Percentiles rank a stretch among this genome's conserved stretches.
Conservation (phyloP, 2,329 filamentous ascomycete species). For the Zymoseptoria passerinii region DNA sequence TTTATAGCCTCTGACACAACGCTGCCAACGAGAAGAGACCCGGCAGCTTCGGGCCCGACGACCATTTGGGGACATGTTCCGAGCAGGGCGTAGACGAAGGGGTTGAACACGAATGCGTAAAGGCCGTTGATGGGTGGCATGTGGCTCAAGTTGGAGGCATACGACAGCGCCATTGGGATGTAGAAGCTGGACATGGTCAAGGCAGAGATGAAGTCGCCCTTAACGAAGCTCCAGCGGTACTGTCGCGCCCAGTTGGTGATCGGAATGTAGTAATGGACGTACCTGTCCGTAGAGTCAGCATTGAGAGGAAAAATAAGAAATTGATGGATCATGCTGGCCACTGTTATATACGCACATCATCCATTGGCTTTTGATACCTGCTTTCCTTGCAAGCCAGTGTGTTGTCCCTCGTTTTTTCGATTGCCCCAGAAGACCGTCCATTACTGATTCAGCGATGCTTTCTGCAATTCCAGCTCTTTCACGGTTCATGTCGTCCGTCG, state of each 20-base stretch:
- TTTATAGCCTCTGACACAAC: constrained; percentile 74
- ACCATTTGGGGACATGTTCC: constrained; percentile 91
- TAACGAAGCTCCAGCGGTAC: constrained; percentile 73
- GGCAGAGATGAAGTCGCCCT: constrained; percentile 79
- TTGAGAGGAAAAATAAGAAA: constrained; percentile 1
- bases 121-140: constrained; percentile 88
- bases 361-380: constrained; percentile 64
- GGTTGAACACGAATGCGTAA: constrained; percentile 89
- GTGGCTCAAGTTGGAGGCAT: constrained; percentile 85
- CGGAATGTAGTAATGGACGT: constrained; percentile 87
- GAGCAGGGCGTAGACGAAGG: constrained; percentile 80
- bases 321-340: not conserved
- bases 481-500: constrained; percentile 11
- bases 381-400: constrained; percentile 59
- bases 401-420: constrained; percentile 64
- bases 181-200: constrained; percentile 98
- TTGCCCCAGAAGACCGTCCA: constrained; percentile 36
- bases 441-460: constrained; percentile 35
- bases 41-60: constrained; percentile 88
- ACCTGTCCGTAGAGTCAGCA: constrained; percentile 46
- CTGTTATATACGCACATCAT: constrained; percentile 54
- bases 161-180: constrained; percentile 90
- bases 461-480: constrained; percentile 31
- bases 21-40: constrained; percentile 79
- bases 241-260: constrained; percentile 84